Evolutionary conservation across 495 filamentous ascomycete genomes (phyloP).

Genomic region (Monascus purpureus): DNA sequence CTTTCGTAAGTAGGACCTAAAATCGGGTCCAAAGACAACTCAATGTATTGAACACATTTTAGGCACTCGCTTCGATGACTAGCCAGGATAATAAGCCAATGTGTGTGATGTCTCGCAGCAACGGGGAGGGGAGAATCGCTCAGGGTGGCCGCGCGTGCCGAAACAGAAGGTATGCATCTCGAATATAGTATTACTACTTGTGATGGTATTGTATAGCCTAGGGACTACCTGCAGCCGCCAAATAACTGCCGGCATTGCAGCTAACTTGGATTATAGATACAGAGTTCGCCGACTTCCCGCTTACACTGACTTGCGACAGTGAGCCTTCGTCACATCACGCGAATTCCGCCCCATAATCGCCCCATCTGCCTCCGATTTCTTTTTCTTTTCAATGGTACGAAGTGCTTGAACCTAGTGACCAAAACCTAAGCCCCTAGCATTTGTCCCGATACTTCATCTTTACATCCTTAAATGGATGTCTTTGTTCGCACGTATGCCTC

Average conservation of each 20-base stretch:
- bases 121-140: constrained; percentile 21
- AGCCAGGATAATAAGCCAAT: constrained; percentile 53
- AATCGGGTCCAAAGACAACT: not conserved
- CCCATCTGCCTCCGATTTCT: too few relatives aligned
- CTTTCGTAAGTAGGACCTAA: constrained; percentile 44
- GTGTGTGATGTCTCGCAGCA: constrained; percentile 70
- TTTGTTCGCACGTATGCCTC: too few relatives aligned
- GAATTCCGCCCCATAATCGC: not conserved
- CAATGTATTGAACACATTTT: not conserved
- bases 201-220: not conserved
- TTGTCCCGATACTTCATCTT: too few relatives aligned
- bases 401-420: too few relatives aligned
- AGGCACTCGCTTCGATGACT: constrained; percentile 77
- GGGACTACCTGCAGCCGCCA: too few relatives aligned
- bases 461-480: too few relatives aligned
- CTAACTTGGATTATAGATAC: constrained; percentile 3
- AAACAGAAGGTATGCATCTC: constrained; percentile 8
- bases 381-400: too few relatives aligned
- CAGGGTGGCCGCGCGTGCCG: constrained; percentile 25
- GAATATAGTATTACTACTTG: too few relatives aligned
- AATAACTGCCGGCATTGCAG: not conserved
- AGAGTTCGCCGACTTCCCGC: constrained; percentile 1
- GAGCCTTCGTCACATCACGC: not conserved
- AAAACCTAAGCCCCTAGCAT: too few relatives aligned
- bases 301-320: not conserved